These are phyloP conservation scores for Colletotrichum navitas DNA, from an alignment of 2,329 filamentous ascomycete genomes.

Conservation along the genomic window DNA sequence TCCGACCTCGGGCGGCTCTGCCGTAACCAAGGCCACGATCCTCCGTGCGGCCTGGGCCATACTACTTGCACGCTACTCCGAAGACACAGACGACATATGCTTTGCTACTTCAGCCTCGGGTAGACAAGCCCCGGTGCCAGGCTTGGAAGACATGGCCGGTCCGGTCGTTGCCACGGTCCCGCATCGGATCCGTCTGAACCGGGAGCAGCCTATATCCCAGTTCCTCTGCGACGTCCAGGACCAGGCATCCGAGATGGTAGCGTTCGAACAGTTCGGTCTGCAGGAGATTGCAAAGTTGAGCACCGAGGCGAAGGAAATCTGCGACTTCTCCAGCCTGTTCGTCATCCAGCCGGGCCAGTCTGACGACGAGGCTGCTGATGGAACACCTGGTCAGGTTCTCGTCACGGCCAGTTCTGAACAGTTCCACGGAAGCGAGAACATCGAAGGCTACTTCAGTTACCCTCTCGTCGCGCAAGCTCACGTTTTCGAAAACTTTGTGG, in stretches of 20 bases:
- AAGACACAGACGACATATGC: conserved; percentile 51
- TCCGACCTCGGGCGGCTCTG: background rate
- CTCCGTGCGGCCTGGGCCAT: conserved; percentile 59
- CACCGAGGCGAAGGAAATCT: background rate
- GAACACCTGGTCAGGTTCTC: background rate
- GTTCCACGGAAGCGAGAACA: background rate
- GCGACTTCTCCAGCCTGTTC: conserved; percentile 12
- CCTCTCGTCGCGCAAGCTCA: conserved; percentile 30
- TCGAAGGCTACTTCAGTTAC: conserved; percentile 33
- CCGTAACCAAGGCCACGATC: conserved; percentile 50
- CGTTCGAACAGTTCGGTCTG: conserved; percentile 49
- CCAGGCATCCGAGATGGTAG: conserved; percentile 46
- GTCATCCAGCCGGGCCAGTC: conserved; percentile 13
- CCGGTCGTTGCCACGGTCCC: background rate
- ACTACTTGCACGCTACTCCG: conserved; percentile 53
- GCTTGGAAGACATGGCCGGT: background rate
- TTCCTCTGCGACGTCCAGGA: conserved; percentile 47
- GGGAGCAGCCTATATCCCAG: conserved; percentile 42
- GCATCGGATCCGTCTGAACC: background rate
- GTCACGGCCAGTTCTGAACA: background rate
- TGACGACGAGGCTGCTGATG: background rate
- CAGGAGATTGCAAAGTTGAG: conserved; percentile 46
- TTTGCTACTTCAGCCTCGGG: conserved; percentile 50
- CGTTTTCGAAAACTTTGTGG: conserved; percentile 13
- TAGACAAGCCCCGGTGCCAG: background rate